phyloP scores from a whole-genome alignment of 164 flowering plant genomes.

The Sedum album region DNA sequence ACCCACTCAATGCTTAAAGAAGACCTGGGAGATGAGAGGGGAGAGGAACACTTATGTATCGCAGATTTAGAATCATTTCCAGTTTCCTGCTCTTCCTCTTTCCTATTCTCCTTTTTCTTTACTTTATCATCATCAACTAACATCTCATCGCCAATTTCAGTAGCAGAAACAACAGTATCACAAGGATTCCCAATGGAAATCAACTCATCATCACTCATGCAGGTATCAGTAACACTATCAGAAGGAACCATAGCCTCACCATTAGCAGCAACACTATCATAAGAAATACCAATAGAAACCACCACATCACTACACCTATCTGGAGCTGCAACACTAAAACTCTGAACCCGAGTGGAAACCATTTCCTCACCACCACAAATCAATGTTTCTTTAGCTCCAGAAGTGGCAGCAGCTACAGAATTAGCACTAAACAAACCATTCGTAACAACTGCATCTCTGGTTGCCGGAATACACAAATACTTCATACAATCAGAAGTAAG shows the following conservation, averaged over 20 bases:
- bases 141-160: constrained; percentile 12
- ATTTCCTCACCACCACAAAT: neutral
- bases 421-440: neutral
- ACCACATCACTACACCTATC: neutral
- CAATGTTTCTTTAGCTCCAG: neutral
- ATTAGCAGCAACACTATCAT: neutral
- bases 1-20: constrained; percentile 46
- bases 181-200: neutral
- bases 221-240: neutral
- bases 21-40: neutral
- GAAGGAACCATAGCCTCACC: neutral
- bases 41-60: neutral
- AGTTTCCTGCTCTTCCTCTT: constrained; percentile 6
- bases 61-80: neutral
- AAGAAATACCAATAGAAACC: neutral
- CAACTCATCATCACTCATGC: neutral
- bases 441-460: constrained; percentile 2
- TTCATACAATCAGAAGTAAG: constrained; percentile 20
- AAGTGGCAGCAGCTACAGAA: neutral
- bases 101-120: constrained; percentile 16
- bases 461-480: constrained; percentile 38
- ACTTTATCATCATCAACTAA: constrained; percentile 19
- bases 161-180: neutral
- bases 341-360: neutral
- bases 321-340: neutral